Percentiles rank a stretch among this genome's conserved stretches.
These are phyloP conservation scores for Venturia oleaginea DNA, from an alignment of 2,329 filamentous ascomycete genomes.

Conservation along the genomic window DNA sequence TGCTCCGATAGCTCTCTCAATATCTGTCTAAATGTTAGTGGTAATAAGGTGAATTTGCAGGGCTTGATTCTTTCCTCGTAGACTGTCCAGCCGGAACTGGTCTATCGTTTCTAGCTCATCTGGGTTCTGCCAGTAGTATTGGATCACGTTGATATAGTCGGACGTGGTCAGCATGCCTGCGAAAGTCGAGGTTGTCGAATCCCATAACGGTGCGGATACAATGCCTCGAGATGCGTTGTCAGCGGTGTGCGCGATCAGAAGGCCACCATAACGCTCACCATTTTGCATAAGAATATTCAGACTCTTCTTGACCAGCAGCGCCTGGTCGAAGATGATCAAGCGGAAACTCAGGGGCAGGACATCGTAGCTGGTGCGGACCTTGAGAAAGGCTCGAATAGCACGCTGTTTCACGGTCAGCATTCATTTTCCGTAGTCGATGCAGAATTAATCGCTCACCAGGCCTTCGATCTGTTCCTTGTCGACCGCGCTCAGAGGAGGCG, in stretches of 20 bases:
- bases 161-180: conserved; percentile 90
- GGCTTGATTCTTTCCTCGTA: conserved; percentile 57
- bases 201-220: conserved; percentile 94
- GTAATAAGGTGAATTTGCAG: not conserved
- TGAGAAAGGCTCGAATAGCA: conserved; percentile 82
- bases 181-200: conserved; percentile 85
- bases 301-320: conserved; percentile 93
- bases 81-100: conserved; percentile 83
- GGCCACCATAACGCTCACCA: conserved; percentile 48
- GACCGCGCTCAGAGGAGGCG: conserved; percentile 42
- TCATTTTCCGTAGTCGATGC: conserved; percentile 8
- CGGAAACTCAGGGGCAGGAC: conserved; percentile 93
- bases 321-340: conserved; percentile 90
- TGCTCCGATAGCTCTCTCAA: conserved; percentile 89
- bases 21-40: conserved; percentile 49
- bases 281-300: conserved; percentile 93
- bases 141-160: conserved; percentile 97
- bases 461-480: conserved; percentile 72
- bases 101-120: conserved; percentile 84
- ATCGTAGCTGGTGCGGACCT: conserved; percentile 93
- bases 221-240: conserved; percentile 54
- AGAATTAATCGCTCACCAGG: conserved; percentile 49
- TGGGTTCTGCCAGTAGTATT: conserved; percentile 97
- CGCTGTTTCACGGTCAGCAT: not conserved
- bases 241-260: conserved; percentile 16